Base-by-base conservation (phyloP, 805 yeast genomes). In the Nakazawaea ernobii region DNA sequence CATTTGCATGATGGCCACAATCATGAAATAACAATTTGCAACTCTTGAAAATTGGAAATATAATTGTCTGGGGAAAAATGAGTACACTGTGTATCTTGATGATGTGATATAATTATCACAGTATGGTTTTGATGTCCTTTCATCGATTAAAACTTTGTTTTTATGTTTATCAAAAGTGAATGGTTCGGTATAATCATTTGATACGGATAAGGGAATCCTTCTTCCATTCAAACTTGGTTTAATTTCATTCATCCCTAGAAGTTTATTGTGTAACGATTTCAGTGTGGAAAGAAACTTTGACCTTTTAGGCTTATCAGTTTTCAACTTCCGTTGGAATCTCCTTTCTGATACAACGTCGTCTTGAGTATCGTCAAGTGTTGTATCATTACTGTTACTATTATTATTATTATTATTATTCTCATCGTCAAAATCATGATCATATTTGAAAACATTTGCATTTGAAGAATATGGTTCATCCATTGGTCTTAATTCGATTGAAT, bases 1-100 rank as follows among this genome's bases (percentile, higher is more conserved):
- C 91, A 92, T 83, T 62, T 94, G 99, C 71, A 94, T 70, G 52
- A 94, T 85, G 2, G 98, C 91, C 14, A 94, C 94, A 2, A 82
- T 73, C 76, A 94, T 68, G 66, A 94, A 94, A 63, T 94, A 92
- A 52, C 91, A 73, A 61, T 94, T 94, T 28, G 99, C 99, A 39
- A 94, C 59, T 60, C 89, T 92, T 24, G 96, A 88, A 59, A 94
- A 92, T 64, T 94, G 99, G 3, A 94, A 96, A 52, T 80, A 74
- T 35, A 94, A 63, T 59, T 94, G 97, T 52, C 91, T 79, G 1
- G 99, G 99, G 2, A 94, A 55, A 56, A 94, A 94, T 41, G 90
- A 77, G 60, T 82, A 80, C 2, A 85, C 49, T 2, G 91, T 83
- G 66, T 94, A 94, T 57, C 90, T 80, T 2, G 98, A 85, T 0